These are phyloP conservation scores for Curvularia verruculosa DNA, from an alignment of 2,329 filamentous ascomycete species.

Conservation along the genomic window DNA sequence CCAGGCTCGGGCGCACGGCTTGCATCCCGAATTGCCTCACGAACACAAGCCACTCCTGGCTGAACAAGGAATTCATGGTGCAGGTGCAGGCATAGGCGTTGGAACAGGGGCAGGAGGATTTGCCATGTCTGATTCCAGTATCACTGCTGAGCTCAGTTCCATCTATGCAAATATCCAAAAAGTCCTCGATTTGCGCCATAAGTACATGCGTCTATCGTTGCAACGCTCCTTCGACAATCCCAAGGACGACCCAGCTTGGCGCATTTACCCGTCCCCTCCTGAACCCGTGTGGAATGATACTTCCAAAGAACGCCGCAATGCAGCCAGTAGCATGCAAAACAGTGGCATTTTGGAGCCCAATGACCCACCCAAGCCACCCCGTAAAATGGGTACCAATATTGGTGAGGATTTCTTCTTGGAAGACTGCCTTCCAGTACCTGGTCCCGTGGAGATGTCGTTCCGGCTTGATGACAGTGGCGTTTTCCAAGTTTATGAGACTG, in stretches of 20 bases:
- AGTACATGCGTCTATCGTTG: constrained; percentile 84
- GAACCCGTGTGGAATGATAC: constrained; percentile 82
- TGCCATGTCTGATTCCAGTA: constrained; percentile 74
- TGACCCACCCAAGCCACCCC: constrained; percentile 56
- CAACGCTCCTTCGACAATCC: constrained; percentile 86
- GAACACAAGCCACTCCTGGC: constrained; percentile 62
- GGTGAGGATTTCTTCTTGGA: constrained; percentile 89
- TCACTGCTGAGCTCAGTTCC: constrained; percentile 80
- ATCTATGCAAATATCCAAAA: constrained; percentile 93
- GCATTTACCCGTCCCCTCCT: constrained; percentile 88
- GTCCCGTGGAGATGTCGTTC: constrained; percentile 73
- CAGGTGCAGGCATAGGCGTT: constrained; percentile 64
- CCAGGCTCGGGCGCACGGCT: constrained; percentile 56
- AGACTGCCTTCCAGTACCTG: constrained; percentile 76
- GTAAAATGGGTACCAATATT: constrained; percentile 88
- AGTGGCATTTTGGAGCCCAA: constrained; percentile 42
- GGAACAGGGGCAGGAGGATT: constrained; percentile 68
- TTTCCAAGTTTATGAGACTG: constrained; percentile 86
- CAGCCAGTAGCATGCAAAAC: constrained; percentile 48
- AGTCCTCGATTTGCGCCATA: constrained; percentile 84
- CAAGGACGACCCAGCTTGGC: constrained; percentile 81
- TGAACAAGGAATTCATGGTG: constrained; percentile 63
- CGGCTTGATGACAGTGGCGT: constrained; percentile 82
- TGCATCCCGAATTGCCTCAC: constrained; percentile 60
- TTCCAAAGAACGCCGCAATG: constrained; percentile 55